These are phyloP conservation scores for Serendipita sp. DNA, from an alignment of 768 basidiomycete genomes.

Conservation along the genomic window DNA sequence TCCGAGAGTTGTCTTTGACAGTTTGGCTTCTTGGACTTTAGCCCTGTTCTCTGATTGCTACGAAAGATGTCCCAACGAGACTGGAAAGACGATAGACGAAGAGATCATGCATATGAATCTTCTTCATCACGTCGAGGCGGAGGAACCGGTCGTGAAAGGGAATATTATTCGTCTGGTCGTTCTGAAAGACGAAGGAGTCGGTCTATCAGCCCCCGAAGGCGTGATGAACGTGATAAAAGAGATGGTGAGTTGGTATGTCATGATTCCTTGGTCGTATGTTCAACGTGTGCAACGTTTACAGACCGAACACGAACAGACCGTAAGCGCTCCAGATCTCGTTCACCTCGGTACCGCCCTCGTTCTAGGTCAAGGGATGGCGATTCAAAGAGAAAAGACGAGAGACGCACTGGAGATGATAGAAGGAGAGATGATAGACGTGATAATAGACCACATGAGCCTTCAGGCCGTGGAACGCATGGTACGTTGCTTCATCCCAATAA, in stretches of 20 bases:
- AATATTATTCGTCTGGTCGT: conserved; percentile 21
- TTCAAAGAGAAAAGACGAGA: conserved; percentile 9
- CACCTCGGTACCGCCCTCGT: conserved; percentile 6
- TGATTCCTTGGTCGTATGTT: not conserved
- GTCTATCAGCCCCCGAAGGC: conserved; percentile 17
- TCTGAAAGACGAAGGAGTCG: conserved; percentile 29
- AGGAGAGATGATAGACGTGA: conserved; percentile 17
- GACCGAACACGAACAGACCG: conserved; percentile 15
- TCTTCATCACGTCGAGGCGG: conserved; percentile 27
- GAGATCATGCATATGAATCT: conserved; percentile 51
- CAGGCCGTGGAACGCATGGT: conserved; percentile 27
- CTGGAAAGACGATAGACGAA: conserved; percentile 26
- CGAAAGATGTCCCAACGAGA: not conserved
- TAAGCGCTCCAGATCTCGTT: conserved; percentile 13
- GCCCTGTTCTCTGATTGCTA: too few species aligned
- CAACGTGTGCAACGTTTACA: conserved; percentile 11
- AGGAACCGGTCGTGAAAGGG: conserved; percentile 21
- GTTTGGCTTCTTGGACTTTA: too few species aligned
- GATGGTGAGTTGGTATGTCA: not conserved
- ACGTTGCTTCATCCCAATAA: not conserved
- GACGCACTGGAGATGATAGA: not conserved
- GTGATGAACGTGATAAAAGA: conserved; percentile 9
- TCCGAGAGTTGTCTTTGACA: not conserved
- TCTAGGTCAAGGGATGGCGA: conserved; percentile 5
- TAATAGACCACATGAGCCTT: conserved; percentile 17